phyloP scores from a whole-genome alignment of 352 stramenopile species.

The Phytophthora ramorum region DNA sequence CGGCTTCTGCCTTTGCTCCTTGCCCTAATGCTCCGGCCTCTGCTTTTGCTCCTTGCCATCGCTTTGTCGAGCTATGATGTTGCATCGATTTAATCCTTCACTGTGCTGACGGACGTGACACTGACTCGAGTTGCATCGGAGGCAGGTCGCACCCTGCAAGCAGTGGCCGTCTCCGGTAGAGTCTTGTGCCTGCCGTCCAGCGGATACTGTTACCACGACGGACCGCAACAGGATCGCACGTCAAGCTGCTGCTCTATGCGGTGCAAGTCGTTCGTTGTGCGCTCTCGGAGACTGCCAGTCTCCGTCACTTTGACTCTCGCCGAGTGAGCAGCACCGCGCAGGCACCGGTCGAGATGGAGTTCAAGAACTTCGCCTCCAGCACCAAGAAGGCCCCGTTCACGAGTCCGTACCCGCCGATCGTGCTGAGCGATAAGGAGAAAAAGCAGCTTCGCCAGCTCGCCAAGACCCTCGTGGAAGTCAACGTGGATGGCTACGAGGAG shows the following conservation, averaged over 20 bases:
- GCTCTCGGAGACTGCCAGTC: not conserved
- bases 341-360: conserved; percentile 13
- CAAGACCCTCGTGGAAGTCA: conserved; percentile 33
- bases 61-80: not conserved
- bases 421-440: conserved; percentile 26
- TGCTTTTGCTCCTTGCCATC: too few species aligned
- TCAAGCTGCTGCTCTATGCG: conserved; percentile 13
- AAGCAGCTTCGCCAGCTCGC: conserved; percentile 30
- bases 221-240: conserved; percentile 1
- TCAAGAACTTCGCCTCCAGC: conserved; percentile 32
- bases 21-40: conserved; percentile 3
- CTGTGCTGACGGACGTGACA: conserved; percentile 1
- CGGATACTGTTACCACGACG: conserved; percentile 10
- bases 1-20: too few species aligned
- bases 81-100: not conserved
- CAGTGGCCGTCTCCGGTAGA: conserved; percentile 13
- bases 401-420: conserved; percentile 32
- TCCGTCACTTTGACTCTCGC: conserved; percentile 21
- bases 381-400: conserved; percentile 32
- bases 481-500: conserved; percentile 31
- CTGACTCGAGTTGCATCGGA: conserved; percentile 5
- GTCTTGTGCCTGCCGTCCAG: conserved; percentile 7
- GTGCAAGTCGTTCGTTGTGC: conserved; percentile 10
- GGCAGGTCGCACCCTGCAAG: not conserved
- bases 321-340: conserved; percentile 8